Evolutionary conservation across 2,329 filamentous ascomycete genomes (phyloP).

Genomic region (Colletotrichum tofieldiae): DNA sequence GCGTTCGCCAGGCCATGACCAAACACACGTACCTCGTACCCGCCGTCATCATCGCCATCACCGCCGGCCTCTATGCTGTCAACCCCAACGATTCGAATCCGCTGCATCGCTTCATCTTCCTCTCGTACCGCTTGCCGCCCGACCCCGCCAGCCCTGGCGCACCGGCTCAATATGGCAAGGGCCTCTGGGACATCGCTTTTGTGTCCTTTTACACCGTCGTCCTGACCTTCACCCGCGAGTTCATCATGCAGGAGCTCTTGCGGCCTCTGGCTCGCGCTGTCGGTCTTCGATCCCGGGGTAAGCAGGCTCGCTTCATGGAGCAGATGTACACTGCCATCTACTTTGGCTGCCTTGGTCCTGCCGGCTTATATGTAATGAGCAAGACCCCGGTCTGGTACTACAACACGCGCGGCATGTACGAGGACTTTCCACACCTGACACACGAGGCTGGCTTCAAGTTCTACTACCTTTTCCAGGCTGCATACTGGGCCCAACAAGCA

Average conservation of each 20-base stretch:
- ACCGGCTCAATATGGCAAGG: slow-evolving; percentile 86
- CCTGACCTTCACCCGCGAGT: slow-evolving; percentile 93
- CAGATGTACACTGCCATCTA: slow-evolving; percentile 96
- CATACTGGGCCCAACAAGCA: slow-evolving; percentile 96
- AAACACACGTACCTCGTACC: slow-evolving; percentile 78
- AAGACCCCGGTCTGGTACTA: slow-evolving; percentile 96
- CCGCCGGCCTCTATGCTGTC: slow-evolving; percentile 79
- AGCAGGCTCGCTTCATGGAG: slow-evolving; percentile 95
- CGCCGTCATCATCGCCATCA: slow-evolving; percentile 75
- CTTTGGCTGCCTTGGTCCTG: slow-evolving; percentile 86
- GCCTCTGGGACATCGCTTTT: slow-evolving; percentile 88
- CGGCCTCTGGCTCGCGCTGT: slow-evolving; percentile 80
- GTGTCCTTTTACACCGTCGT: slow-evolving; percentile 92
- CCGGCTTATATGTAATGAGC: slow-evolving; percentile 92
- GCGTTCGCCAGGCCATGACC: slow-evolving; percentile 68
- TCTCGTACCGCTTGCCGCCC: slow-evolving; percentile 84
- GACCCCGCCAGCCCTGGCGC: slow-evolving; percentile 58
- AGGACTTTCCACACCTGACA: slow-evolving; percentile 85
- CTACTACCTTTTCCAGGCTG: slow-evolving; percentile 94
- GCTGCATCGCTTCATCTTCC: slow-evolving; percentile 86
- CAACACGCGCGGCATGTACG: slow-evolving; percentile 92
- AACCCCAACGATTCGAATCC: slow-evolving; percentile 86
- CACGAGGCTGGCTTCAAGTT: slow-evolving; percentile 90
- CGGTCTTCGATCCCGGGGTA: slow-evolving; percentile 80
- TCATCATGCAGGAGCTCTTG: slow-evolving; percentile 93